Base-by-base conservation (phyloP, 2,329 filamentous ascomycete genomes). In the Thermothelomyces thermophilus region DNA sequence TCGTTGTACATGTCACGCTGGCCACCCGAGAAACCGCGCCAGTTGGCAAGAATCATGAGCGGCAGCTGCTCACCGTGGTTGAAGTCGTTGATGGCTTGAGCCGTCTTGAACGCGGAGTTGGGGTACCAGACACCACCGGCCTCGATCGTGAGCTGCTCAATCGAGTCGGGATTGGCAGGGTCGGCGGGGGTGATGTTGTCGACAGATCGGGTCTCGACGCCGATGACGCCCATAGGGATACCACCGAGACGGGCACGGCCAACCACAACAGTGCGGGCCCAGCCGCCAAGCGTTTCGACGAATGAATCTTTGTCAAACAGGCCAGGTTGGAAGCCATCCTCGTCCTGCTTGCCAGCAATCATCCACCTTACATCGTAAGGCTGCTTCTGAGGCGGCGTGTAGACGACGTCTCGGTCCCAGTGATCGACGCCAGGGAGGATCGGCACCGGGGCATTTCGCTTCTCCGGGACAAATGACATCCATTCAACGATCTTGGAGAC, bases 1-100 rank as follows among this genome's bases (percentile, higher is more conserved):
- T 98, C 93, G 74, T 97, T 96, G 83, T 94, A 98, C 93, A 98
- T 98, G 73, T 98, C 93, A 61, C 91, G 89, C 74, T 98, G 93
- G 58, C 93, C 93, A 76, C 93, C 93, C 60, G 93, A 98, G 88
- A 98, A 98, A 76, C 93, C 93, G 83, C 93, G 86, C 93, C 93
- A 98, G 80, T 98, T 98, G 72, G 93, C 93, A 57, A 98, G 83
- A 67, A 98, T 98, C 90, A 98, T 97, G 59, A 98, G 76, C 50
- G 93, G 93, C 65, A 98, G 79, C 75, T 98, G 93, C 74, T 98
- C 93, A 68, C 93, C 93, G 59, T 95, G 83, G 82, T 98, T 98
- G 82, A 98, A 98, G 76, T 98, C 93, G 64, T 86, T 90, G 74
- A 98, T 95, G 50, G 93, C 93, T 72, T 98, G 93, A 3, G 93